These are phyloP conservation scores for Phalaenopsis hybrid DNA, from an alignment of 116 monocot genomes.

Conservation along the genomic window DNA sequence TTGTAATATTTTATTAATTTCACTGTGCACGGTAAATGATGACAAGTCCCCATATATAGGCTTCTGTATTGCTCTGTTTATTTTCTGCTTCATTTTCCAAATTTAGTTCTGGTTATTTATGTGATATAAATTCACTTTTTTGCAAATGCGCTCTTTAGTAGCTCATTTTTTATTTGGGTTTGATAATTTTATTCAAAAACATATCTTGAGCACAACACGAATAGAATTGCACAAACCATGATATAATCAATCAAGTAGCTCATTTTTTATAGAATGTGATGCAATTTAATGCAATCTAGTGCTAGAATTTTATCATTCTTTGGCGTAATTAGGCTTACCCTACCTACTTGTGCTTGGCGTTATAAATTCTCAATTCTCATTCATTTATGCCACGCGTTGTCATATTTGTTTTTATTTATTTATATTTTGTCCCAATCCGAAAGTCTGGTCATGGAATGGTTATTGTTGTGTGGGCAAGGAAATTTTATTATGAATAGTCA, in stretches of 20 bases:
- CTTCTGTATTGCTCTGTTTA: not conserved
- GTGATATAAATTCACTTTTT: not conserved
- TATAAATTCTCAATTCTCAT: no score
- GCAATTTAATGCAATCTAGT: not conserved
- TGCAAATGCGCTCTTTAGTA: not conserved
- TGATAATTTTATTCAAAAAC: not conserved
- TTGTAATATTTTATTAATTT: not conserved
- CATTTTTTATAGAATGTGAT: not conserved
- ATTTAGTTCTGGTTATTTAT: not conserved
- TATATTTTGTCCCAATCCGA: no score
- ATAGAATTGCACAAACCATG: not conserved
- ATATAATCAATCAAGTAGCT: not conserved
- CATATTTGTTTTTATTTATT: no score
- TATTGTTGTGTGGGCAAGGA: no score
- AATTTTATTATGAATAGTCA: no score
- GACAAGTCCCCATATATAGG: not conserved
- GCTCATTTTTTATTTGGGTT: not conserved
- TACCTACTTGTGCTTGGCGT: no score
- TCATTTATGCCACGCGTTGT: no score
- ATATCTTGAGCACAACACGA: not conserved
- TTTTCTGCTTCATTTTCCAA: not conserved
- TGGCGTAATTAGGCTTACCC: no score
- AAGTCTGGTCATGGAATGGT: no score
- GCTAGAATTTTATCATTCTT: no score
- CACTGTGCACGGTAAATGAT: not conserved